A percentile compares a stretch with the other conserved stretches of the same genome.
Conservation (phyloP, 495 filamentous ascomycete species). For the Jackrogersella multiformis region DNA sequence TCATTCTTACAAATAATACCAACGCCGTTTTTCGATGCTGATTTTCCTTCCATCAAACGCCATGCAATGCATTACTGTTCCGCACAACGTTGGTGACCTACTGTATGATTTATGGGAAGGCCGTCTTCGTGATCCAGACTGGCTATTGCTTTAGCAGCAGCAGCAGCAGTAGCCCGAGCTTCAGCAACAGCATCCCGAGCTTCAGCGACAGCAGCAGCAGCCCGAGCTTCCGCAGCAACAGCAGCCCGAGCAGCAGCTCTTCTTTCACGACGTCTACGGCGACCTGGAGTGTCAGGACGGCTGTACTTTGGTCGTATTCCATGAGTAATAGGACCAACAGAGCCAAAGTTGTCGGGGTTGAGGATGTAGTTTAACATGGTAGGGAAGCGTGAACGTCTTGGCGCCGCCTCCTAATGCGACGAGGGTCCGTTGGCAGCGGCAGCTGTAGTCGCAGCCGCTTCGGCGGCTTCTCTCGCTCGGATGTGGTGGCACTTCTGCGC, state of each 20-base stretch:
- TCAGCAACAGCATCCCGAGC: too few relatives aligned
- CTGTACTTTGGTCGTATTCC: too few relatives aligned
- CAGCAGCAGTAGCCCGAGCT: too few relatives aligned
- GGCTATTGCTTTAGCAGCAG: too few relatives aligned
- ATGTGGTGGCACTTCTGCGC: constrained; percentile 24
- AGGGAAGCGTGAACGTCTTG: not conserved
- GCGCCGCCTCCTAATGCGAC: constrained; percentile 34
- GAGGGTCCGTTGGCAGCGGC: constrained; percentile 9
- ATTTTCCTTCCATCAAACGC: constrained; percentile 14
- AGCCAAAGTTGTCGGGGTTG: not conserved
- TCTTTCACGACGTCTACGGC: too few relatives aligned
- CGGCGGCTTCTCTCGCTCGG: constrained; percentile 4
- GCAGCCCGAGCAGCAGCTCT: too few relatives aligned
- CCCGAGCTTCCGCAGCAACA: too few relatives aligned
- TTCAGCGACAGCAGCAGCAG: too few relatives aligned
- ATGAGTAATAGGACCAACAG: too few relatives aligned
- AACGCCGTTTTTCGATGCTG: constrained; percentile 17
- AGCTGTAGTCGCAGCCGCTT: not conserved
- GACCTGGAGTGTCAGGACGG: too few relatives aligned
- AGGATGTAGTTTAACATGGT: not conserved
- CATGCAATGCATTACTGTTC: constrained; percentile 14
- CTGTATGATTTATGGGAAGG: too few relatives aligned
- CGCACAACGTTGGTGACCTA: not conserved
- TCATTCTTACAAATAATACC: not conserved
- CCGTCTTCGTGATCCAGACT: not conserved